A percentile compares a stretch with the other conserved stretches of the same genome.
phyloP scores from a whole-genome alignment of 441 rosid genomes.

The Flueggea neowawraea region DNA sequence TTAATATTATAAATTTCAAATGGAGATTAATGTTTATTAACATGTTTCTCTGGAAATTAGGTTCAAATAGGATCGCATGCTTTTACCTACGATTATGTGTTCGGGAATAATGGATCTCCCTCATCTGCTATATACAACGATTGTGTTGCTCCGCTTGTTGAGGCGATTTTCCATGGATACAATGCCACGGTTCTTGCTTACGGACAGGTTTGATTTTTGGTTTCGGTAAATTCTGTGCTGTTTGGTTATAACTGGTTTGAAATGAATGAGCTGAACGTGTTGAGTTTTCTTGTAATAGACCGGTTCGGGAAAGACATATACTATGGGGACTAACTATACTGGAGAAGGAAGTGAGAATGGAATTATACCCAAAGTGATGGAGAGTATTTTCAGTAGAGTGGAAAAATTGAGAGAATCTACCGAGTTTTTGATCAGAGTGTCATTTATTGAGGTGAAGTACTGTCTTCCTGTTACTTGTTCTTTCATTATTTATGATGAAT shows the following conservation, averaged over 20 bases:
- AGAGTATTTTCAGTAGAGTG: constrained; percentile 59
- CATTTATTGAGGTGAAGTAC: constrained; percentile 82
- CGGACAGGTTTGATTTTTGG: constrained; percentile 63
- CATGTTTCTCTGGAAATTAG: constrained; percentile 20
- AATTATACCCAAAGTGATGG: constrained; percentile 89
- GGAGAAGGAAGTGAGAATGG: constrained; percentile 66
- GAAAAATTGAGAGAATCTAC: constrained; percentile 43
- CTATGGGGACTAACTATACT: constrained; percentile 90
- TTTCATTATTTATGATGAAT: not conserved
- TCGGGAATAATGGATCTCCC: constrained; percentile 51
- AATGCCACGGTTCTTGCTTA: constrained; percentile 97
- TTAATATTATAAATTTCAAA: too few species aligned
- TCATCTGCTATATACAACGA: constrained; percentile 56
- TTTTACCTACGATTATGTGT: constrained; percentile 80
- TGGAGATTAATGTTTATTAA: too few species aligned
- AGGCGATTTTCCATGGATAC: constrained; percentile 78
- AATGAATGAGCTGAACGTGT: not conserved
- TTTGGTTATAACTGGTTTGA: not conserved
- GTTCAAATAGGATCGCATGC: constrained; percentile 87
- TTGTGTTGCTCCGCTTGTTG: constrained; percentile 86
- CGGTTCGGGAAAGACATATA: constrained; percentile 94
- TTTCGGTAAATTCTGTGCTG: not conserved
- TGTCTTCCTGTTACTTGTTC: not conserved
- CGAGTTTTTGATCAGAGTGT: constrained; percentile 77
- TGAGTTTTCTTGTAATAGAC: constrained; percentile 38